Base-by-base conservation (phyloP, 2,329 filamentous ascomycete species). In the Sordariomycetes sp. region DNA sequence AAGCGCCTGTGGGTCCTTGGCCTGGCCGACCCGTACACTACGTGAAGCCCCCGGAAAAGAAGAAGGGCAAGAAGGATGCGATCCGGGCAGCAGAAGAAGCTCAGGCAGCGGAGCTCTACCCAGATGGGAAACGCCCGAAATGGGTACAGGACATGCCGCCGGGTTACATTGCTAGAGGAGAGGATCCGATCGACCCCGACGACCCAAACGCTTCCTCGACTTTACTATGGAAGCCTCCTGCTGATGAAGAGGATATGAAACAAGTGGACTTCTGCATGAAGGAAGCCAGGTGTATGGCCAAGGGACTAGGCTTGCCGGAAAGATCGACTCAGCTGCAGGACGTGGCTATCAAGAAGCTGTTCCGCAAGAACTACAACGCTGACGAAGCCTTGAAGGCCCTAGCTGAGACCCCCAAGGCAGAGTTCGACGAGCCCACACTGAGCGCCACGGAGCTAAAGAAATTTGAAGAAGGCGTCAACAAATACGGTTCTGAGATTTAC, bases 81-180 rank as follows among this genome's bases (percentile, higher is more conserved):
- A 66, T 72, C 24, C 92, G 88, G 47, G 59, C 81, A 29, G 78
- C 81, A 18, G 94, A 92, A 54, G 88, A 94, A 46, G 77, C 80
- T 1, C 65, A 87, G 6, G 90, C 95, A 57, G 81, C 82, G 7
- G 86, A 95, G 44, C 88, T 84, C 46, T 69, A 78, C 26, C 77
- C 80, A 43, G 79, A 79, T 40, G 86, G 87, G 36, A 86, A 81
- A 42, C 79, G 88, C 15, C 90, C 90, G 1, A 92, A 88, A 57
- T 95, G 87, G 86, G 72, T 96, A 21, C 80, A 93, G 63, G 92
- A 96, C 47, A 86, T 92, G 53, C 92, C 92, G 1, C 61, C 75
- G 4, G 92, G 92, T 6, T 98, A 93, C 52, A 72, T 93, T 14
- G 72, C 72, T 33, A 82, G 92, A 39, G 92, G 92, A 18, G 83